These are phyloP conservation scores for Stagonosporopsis chrysanthemi DNA, from an alignment of 2,329 filamentous ascomycete genomes.

Conservation along the genomic window DNA sequence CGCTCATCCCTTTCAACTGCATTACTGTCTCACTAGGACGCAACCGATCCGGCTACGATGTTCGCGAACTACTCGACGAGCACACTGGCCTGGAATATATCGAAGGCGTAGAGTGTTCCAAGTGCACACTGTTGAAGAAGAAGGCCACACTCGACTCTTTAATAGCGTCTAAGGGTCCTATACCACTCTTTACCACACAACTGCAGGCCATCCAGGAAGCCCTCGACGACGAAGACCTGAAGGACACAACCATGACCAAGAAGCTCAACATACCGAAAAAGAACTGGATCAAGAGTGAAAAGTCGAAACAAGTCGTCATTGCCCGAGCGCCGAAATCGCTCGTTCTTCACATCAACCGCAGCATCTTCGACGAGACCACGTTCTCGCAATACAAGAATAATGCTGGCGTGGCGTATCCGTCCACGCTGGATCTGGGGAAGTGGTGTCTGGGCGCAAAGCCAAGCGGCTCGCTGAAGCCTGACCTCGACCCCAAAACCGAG, in stretches of 20 bases:
- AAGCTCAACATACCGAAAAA: constrained; percentile 61
- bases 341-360: constrained; percentile 88
- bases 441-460: constrained; percentile 77
- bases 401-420: constrained; percentile 79
- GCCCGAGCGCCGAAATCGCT: constrained; percentile 82
- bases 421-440: constrained; percentile 75
- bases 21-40: constrained; percentile 82
- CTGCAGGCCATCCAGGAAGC: constrained; percentile 73
- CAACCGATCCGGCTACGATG: constrained; percentile 66
- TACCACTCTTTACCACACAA: constrained; percentile 59
- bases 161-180: constrained; percentile 37
- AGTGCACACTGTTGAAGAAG: constrained; percentile 78
- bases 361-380: constrained; percentile 84
- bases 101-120: constrained; percentile 87
- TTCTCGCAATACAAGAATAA: constrained; percentile 84
- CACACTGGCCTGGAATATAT: constrained; percentile 87
- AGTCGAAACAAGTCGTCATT: constrained; percentile 88
- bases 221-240: constrained; percentile 79
- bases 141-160: constrained; percentile 50
- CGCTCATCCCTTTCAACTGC: constrained; percentile 92
- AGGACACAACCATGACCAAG: constrained; percentile 59
- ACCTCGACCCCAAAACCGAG: constrained; percentile 57
- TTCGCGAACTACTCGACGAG: constrained; percentile 81
- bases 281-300: constrained; percentile 77
- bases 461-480: constrained; percentile 35